A percentile compares a stretch with the other conserved stretches of the same genome.
Conservation (phyloP, 1,139 yeast genomes). For the Insectozyma bohioensis region DNA sequence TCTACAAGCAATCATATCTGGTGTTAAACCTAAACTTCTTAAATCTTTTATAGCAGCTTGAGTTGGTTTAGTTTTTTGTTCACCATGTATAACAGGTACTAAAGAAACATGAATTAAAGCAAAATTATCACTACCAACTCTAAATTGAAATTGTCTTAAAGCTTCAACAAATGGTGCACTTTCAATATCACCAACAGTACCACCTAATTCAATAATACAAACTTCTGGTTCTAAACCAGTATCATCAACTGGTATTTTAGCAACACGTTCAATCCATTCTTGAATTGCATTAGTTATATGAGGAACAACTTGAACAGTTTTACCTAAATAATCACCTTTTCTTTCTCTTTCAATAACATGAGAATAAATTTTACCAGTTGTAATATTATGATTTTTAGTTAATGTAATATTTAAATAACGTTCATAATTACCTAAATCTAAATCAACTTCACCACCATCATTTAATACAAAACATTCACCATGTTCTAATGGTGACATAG, state of each 20-base stretch:
- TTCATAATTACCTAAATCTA: conserved; percentile 97
- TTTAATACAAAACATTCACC: conserved; percentile 97
- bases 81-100: conserved; percentile 97
- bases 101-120: conserved; percentile 95
- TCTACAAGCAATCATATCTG: conserved; percentile 98
- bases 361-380: conserved; percentile 96
- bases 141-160: conserved; percentile 95
- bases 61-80: conserved; percentile 98
- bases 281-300: conserved; percentile 96
- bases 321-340: conserved; percentile 95
- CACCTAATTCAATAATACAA: conserved; percentile 96
- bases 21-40: conserved; percentile 90
- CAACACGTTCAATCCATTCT: conserved; percentile 96
- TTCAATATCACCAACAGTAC: conserved; percentile 99
- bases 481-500: conserved; percentile 98
- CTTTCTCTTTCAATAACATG: conserved; percentile 94
- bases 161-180: conserved; percentile 99
- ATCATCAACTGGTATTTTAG: conserved; percentile 89
- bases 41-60: conserved; percentile 98
- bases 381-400: conserved; percentile 91
- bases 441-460: conserved; percentile 99
- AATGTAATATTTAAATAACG: conserved; percentile 91
- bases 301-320: conserved; percentile 99
- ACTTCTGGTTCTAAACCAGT: conserved; percentile 87
- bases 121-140: conserved; percentile 92